Evolutionary conservation across 257 asterid genomes (phyloP).

Genomic region (Ilex asprella): DNA sequence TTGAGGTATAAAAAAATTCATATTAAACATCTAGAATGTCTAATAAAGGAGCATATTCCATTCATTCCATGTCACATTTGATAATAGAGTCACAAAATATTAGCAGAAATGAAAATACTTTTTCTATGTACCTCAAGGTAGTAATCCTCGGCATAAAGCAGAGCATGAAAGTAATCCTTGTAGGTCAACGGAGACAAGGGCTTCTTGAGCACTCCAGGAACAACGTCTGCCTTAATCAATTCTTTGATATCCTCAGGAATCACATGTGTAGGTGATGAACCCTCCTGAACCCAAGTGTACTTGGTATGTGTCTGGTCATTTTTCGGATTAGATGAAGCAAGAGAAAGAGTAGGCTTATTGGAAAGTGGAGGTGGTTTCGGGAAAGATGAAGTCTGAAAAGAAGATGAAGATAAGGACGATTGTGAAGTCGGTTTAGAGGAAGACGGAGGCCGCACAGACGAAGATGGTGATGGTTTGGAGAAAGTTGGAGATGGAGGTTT

Average conservation of each 20-base stretch:
- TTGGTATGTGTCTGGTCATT: background rate
- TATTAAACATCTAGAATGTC: too few relatives aligned
- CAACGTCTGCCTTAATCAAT: conserved; percentile 16
- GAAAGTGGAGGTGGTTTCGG: conserved; percentile 14
- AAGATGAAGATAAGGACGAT: too few relatives aligned
- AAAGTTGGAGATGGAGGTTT: too few relatives aligned
- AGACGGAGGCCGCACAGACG: too few relatives aligned
- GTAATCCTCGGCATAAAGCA: conserved; percentile 25
- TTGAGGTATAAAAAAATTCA: too few relatives aligned
- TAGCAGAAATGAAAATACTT: too few relatives aligned
- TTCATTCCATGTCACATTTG: too few relatives aligned
- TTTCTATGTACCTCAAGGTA: conserved; percentile 15
- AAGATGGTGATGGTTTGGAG: too few relatives aligned
- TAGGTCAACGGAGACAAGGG: conserved; percentile 20
- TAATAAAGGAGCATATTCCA: too few relatives aligned
- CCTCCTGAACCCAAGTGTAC: conserved; percentile 15
- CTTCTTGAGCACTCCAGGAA: conserved; percentile 19
- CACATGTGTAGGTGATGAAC: conserved; percentile 16
- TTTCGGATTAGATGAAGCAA: conserved; percentile 1
- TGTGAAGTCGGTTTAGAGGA: too few relatives aligned
- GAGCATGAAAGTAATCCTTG: conserved; percentile 24
- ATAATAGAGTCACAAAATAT: too few relatives aligned
- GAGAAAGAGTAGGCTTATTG: conserved; percentile 12
- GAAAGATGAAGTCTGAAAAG: background rate
- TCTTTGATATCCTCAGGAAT: conserved; percentile 15